Base-by-base conservation (phyloP, 1,284 basidiomycete genomes). In the Pholiota adiposa region DNA sequence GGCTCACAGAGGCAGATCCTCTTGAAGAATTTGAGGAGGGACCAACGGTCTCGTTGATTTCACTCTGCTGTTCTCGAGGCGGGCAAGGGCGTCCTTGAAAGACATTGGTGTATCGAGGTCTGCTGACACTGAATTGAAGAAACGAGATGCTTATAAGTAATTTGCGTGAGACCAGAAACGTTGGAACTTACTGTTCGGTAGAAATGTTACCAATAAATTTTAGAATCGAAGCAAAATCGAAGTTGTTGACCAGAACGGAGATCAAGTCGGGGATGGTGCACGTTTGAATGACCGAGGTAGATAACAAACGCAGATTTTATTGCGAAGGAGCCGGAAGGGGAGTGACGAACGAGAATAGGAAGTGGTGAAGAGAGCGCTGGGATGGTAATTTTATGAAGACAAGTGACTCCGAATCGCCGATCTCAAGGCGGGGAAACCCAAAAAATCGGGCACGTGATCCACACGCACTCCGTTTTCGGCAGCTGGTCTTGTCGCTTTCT, bases 1-100 rank as follows among this genome's bases (percentile, higher is more conserved):
- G 58, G 78, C 83, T 54, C 73, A 89, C 86, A 93, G 76, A 48
- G 90, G 90, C 18, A 89, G 79, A 70, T 97, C 94, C 76, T 97
- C 95, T 68, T 93, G 91, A 3, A 97, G 81, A 65, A 97, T 96
- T 71, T 95, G 93, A 43, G 94, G 94, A 63, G 95, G 95, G 63
- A 97, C 95, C 60, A 97, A 78, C 33, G 94, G 94, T 46, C 94
- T 81, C 41, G 92, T 94, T 23, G 85, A 88, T 73, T 87, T 94
- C 63, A 98, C 94, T 43, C 96, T 82, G 63, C 86, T 82, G 73
- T 98, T 96, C 72, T 96, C 94, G 51, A 97, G 87, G 56, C 90
- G 84, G 55, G 84, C 75, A 65, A 93, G 84, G 40, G 93, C 93
- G 62, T 93, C 89, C 68, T 84, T 84, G 79, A 91, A 89, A 40